Evolutionary conservation across 305 asterid genomes (phyloP), one percentile per base, ranked within the genome.

Genomic region (Rubia peregrina): DNA sequence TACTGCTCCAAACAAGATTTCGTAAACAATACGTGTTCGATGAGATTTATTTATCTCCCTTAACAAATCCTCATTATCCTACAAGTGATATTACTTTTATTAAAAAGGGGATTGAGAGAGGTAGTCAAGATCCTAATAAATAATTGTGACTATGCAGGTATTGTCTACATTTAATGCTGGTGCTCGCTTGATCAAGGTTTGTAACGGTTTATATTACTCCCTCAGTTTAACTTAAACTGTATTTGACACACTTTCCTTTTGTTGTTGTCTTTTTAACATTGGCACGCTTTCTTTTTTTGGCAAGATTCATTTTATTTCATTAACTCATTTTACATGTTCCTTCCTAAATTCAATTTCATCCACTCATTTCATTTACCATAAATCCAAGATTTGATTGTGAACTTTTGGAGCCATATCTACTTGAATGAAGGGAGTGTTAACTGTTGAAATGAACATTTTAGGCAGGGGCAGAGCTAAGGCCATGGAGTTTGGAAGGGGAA

Each of bases 141-240:
- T 44, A 49, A 70, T 62, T 72, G 16, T 72, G 53, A 36, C 74
- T 51, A 6, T 83, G 79, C 91, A 91, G 97, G 84, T 91, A 80
- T 71, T 91, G 74, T 83, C 80, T 61, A 91, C 95, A 63, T 85
- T 51, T 61, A 78, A 78, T 72, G 88, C 85, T 74, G 97, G 97
- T 62, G 96, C 95, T 66, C 84, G 79, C 81, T 79, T 89, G 69
- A 81, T 89, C 70, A 91, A 87, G 95, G 97, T 90, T 14, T 59
- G 51, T 33, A 30, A 21, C 40, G 30, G 21, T 53, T 57, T 43
- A 12, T 43, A 41, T 24, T 10, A 11, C 12, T 24, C 36, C 36
- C 36, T 33, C 36, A 33, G 3, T 3, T 33, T 33, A 0, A 24
- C 36, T 3, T 33, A 1, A 0, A 24, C 36, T 33, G 36, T 33